A percentile compares a stretch with the other conserved stretches of the same genome.
Evolutionary conservation across 345 rosid genomes (phyloP).

Genomic region (Salix viminalis): DNA sequence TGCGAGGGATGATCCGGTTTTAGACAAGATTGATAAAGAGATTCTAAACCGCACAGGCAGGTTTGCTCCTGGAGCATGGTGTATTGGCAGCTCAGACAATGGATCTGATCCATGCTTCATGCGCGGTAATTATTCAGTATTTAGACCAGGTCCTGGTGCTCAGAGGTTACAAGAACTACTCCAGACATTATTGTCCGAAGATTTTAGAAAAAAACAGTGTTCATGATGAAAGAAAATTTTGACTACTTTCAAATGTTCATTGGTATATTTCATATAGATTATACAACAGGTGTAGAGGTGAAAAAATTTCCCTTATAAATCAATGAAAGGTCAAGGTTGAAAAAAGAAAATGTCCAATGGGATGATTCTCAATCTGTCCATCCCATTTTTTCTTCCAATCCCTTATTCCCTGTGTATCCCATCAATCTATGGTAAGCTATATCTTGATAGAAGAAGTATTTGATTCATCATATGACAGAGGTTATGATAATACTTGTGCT

Average conservation of each 20-base stretch:
- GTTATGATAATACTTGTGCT: too few species aligned
- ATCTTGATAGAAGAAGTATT: not conserved
- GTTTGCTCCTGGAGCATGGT: slow-evolving; percentile 82
- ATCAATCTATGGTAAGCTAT: not conserved
- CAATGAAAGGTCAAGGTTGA: slow-evolving; percentile 16
- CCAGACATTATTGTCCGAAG: slow-evolving; percentile 50
- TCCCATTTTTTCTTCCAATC: not conserved
- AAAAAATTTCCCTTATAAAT: slow-evolving; percentile 1
- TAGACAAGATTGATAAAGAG: slow-evolving; percentile 80
- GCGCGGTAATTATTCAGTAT: slow-evolving; percentile 53
- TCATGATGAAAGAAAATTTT: slow-evolving; percentile 30
- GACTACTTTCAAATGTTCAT: slow-evolving; percentile 31
- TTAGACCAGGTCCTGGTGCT: slow-evolving; percentile 78
- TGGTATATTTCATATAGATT: slow-evolving; percentile 29
- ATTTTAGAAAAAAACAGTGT: slow-evolving; percentile 54
- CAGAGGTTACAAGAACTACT: slow-evolving; percentile 55
- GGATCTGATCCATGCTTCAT: slow-evolving; percentile 62
- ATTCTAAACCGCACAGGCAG: slow-evolving; percentile 53
- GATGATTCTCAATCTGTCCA: not conserved
- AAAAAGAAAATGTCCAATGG: too few species aligned
- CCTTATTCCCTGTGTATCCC: not conserved
- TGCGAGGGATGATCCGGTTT: slow-evolving; percentile 63
- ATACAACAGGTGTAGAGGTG: slow-evolving; percentile 20
- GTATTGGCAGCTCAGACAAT: slow-evolving; percentile 51
- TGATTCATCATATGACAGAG: not conserved